Evolutionary conservation across 2,329 filamentous ascomycete species (phyloP), one percentile per base, ranked within the genome.

Genomic region (Ascochyta lentis): DNA sequence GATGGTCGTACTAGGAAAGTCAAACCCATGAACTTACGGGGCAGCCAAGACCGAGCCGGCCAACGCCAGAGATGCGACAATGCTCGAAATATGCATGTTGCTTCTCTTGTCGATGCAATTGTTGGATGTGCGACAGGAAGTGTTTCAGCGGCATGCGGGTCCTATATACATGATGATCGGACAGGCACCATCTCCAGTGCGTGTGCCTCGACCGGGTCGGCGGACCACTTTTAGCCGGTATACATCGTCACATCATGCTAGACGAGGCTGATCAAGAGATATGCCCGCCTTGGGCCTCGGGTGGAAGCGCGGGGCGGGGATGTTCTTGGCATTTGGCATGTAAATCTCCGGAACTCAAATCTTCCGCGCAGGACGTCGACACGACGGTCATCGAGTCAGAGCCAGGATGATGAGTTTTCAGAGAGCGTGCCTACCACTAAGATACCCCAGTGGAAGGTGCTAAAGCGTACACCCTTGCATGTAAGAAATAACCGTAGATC

Each of bases 1-100:
- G 2, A 23, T 34, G 9, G 4, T 6, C 2, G 8, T 31, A 2
- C 2, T 12, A 10, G 6, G 24, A n/a, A n/a, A 26, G 4, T 27
- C 29, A 22, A 5, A n/a, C 12, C 12, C 23, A 10, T n/a, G 16
- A 31, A 39, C 46, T 13, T 26, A 54, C 42, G 52, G 68, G 16
- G 55, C 54, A 47, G 68, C 68, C 50, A 65, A 41, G 43, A 58
- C 64, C 24, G 66, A 66, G 44, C 65, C 51, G 57, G 59, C 53
- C 27, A 69, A 42, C 26, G 66, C 65, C 57, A 71, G 46, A 39
- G 61, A 56, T 39, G 65, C 58, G 52, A 69, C 44, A 22, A 71
- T 50, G 46, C 44, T 65, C n/a, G 67, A 64, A 57, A 71, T 64
- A 58, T 64, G 66, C 68, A 71, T 71, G 9, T 43, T 62, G 49